Conservation (phyloP, 345 rosid species). For the Triadica sebifera region DNA sequence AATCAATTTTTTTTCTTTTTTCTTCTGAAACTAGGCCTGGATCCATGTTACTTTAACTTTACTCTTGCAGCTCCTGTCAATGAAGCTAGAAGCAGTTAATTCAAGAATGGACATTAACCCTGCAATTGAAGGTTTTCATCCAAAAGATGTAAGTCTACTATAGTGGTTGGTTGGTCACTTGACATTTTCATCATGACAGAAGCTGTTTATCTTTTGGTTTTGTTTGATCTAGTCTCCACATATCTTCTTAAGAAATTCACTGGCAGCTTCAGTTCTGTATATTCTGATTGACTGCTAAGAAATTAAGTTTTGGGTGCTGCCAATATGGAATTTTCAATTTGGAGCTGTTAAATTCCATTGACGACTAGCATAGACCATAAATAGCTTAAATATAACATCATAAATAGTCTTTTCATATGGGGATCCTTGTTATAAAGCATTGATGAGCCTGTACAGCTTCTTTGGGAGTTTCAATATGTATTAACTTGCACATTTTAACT, state of each 20-base stretch:
- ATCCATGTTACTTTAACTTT: slow-evolving; percentile 14
- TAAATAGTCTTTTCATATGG: background rate
- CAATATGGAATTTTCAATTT: background rate
- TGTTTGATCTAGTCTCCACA: background rate
- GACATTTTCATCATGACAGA: background rate
- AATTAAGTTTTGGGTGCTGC: background rate
- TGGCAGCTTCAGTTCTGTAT: background rate
- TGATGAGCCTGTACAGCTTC: background rate
- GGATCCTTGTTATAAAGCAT: background rate
- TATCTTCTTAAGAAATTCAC: background rate
- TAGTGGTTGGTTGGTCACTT: background rate
- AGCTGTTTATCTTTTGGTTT: background rate
- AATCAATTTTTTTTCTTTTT: background rate
- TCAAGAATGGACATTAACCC: slow-evolving; percentile 22
- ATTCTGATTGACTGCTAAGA: background rate
- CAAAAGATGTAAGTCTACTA: slow-evolving; percentile 23
- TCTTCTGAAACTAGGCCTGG: slow-evolving; percentile 12
- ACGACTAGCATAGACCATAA: background rate
- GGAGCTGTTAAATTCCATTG: no score
- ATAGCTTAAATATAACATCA: background rate
- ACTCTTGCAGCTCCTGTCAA: slow-evolving; percentile 29
- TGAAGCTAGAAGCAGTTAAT: slow-evolving; percentile 36
- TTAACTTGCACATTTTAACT: background rate
- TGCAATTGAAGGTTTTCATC: slow-evolving; percentile 21
- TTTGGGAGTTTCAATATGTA: background rate